These are phyloP conservation scores for Lepiota brunneoincarnata DNA, from an alignment of 768 basidiomycete species.

Conservation along the genomic window DNA sequence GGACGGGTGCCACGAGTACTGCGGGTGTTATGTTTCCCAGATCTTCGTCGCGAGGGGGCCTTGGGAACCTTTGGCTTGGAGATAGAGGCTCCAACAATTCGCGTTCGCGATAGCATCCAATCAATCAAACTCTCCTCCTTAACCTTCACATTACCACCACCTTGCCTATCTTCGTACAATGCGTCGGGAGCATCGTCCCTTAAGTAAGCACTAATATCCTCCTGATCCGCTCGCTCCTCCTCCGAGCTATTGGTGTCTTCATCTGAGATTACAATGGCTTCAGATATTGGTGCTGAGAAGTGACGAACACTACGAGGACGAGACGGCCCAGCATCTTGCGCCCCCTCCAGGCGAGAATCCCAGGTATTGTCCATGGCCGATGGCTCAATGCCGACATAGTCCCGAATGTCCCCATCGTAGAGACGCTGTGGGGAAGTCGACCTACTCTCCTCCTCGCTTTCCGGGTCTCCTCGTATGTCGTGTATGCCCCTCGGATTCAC, in stretches of 20 bases:
- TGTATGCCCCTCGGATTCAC: constrained; percentile 25
- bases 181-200: constrained; percentile 1
- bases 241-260: constrained; percentile 10
- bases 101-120: constrained; percentile 59
- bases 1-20: neutral
- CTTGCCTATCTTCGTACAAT: neutral
- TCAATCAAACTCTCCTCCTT: constrained; percentile 58
- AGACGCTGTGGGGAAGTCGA: constrained; percentile 14
- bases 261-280: neutral
- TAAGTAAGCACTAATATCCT: constrained; percentile 7
- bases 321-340: neutral
- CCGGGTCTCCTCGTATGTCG: constrained; percentile 60
- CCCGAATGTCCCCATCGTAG: constrained; percentile 14
- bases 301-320: neutral
- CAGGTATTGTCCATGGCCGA: neutral
- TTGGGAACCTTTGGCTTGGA: neutral
- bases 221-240: constrained; percentile 12
- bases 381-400: neutral
- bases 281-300: neutral
- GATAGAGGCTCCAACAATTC: constrained; percentile 21
- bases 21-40: constrained; percentile 14
- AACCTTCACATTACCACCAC: constrained; percentile 18
- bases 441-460: constrained; percentile 36
- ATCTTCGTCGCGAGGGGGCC: constrained; percentile 14
- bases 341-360: neutral